Conservation (phyloP, 2,329 filamentous ascomycete species). For the Colletotrichum sublineola region DNA sequence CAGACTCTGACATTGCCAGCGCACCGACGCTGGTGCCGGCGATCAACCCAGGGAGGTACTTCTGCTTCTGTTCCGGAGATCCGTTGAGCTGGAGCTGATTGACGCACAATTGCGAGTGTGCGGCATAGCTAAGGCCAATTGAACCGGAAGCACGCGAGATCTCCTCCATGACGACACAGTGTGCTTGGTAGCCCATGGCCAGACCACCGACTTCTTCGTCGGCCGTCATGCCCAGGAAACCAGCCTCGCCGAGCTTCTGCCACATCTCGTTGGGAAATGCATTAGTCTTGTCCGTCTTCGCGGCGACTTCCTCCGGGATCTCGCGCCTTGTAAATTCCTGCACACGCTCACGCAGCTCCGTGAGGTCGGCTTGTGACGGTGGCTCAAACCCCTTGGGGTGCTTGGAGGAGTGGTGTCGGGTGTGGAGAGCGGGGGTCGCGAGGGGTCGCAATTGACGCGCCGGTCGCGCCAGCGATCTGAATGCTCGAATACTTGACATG, state of each 20-base stretch:
- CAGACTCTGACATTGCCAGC: slow-evolving; percentile 94
- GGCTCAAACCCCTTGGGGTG: slow-evolving; percentile 74
- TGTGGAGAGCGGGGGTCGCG: slow-evolving; percentile 55
- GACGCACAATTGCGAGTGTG: slow-evolving; percentile 95
- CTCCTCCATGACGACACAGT: slow-evolving; percentile 96
- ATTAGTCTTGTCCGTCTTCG: slow-evolving; percentile 86
- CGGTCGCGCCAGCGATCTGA: slow-evolving; percentile 54
- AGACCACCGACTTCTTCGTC: slow-evolving; percentile 93
- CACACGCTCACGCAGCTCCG: slow-evolving; percentile 85
- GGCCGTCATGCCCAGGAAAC: slow-evolving; percentile 91
- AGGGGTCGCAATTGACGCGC: slow-evolving; percentile 46
- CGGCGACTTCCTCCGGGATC: slow-evolving; percentile 85
- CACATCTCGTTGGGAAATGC: slow-evolving; percentile 93
- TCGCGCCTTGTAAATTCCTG: slow-evolving; percentile 92
- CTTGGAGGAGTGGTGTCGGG: slow-evolving; percentile 66
- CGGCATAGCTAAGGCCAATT: slow-evolving; percentile 92
- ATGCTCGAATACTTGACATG: slow-evolving; percentile 58
- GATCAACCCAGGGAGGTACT: slow-evolving; percentile 84
- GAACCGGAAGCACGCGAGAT: slow-evolving; percentile 86
- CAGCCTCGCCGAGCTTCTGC: slow-evolving; percentile 92
- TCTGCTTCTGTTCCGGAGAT: slow-evolving; percentile 80
- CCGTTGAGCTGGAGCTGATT: slow-evolving; percentile 97
- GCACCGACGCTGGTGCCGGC: slow-evolving; percentile 86
- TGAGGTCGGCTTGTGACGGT: slow-evolving; percentile 79
- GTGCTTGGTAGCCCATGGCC: slow-evolving; percentile 94